Conservation (phyloP, 176 grass and related monocot species). For the Triticum turgidum region DNA sequence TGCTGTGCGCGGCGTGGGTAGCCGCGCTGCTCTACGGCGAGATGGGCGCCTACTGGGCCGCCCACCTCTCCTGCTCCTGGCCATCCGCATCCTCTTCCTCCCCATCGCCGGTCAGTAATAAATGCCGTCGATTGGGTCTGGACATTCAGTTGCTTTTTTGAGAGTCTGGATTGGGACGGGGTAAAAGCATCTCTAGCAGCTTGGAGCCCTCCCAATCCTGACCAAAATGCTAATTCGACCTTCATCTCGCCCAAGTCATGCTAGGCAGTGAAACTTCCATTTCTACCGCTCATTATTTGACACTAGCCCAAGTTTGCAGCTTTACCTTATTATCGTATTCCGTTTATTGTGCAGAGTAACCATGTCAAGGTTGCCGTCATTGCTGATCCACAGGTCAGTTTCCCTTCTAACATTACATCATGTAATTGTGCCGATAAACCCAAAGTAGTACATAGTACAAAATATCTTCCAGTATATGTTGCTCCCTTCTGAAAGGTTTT, state of each 20-base stretch:
- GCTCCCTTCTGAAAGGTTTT: constrained; percentile 12
- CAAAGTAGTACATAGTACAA: neutral
- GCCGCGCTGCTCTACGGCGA: constrained; percentile 83
- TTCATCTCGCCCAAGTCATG: neutral
- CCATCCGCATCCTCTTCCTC: constrained; percentile 34
- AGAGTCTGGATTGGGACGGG: neutral
- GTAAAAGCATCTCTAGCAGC: no score
- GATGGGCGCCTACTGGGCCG: constrained; percentile 75
- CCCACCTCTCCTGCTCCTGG: constrained; percentile 86
- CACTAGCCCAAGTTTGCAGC: neutral
- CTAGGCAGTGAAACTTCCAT: neutral
- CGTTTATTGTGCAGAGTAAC: constrained; percentile 38
- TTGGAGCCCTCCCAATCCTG: neutral
- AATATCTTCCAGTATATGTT: neutral
- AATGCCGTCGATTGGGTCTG: neutral
- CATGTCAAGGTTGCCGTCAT: constrained; percentile 78
- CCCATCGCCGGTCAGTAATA: constrained; percentile 43
- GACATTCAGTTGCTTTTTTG: neutral
- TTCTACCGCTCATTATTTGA: neutral
- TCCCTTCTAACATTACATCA: neutral
- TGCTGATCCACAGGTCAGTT: constrained; percentile 84
- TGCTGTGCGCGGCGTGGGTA: constrained; percentile 81
- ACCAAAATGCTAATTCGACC: neutral
- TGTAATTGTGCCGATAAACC: neutral
- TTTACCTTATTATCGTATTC: constrained; percentile 12